Evolutionary conservation across 495 filamentous ascomycete genomes (phyloP).

Genomic region (Penicillium turbatum): DNA sequence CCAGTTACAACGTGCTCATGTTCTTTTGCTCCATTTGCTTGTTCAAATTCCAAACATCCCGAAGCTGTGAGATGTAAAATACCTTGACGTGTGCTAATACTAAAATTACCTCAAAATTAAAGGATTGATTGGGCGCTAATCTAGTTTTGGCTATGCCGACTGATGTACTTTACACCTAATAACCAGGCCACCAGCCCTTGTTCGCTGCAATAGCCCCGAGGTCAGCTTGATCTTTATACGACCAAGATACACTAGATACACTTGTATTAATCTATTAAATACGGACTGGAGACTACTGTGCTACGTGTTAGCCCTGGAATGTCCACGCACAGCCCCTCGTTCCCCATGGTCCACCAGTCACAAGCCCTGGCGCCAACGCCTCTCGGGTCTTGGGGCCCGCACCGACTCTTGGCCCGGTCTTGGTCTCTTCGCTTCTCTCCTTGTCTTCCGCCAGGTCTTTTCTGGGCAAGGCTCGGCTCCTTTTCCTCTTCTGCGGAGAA

Average conservation of each 20-base stretch:
- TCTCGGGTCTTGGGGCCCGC: slow-evolving; percentile 10
- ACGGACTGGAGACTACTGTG: background rate
- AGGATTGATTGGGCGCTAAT: background rate
- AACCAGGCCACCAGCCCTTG: background rate
- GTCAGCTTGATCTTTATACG: background rate
- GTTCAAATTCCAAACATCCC: background rate
- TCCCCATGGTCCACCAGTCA: slow-evolving; percentile 13
- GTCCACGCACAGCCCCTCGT: slow-evolving; percentile 22
- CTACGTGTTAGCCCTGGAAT: slow-evolving; percentile 13
- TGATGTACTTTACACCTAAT: background rate
- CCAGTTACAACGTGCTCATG: background rate
- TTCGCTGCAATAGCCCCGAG: background rate
- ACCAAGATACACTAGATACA: background rate
- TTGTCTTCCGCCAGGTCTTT: slow-evolving; percentile 35
- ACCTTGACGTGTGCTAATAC: background rate
- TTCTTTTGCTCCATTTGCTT: background rate
- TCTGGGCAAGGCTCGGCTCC: slow-evolving; percentile 44
- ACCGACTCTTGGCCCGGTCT: slow-evolving; percentile 36
- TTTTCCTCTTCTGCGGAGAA: slow-evolving; percentile 25
- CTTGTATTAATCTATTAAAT: background rate
- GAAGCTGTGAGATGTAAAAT: background rate
- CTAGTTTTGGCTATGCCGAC: background rate
- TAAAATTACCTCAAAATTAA: background rate
- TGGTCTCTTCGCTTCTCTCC: slow-evolving; percentile 24
- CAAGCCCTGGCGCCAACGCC: slow-evolving; percentile 7